Percentiles rank a stretch among this genome's conserved stretches.
Conservation (phyloP, 2,329 filamentous ascomycete genomes). For the Scolecobasidium constrictum region DNA sequence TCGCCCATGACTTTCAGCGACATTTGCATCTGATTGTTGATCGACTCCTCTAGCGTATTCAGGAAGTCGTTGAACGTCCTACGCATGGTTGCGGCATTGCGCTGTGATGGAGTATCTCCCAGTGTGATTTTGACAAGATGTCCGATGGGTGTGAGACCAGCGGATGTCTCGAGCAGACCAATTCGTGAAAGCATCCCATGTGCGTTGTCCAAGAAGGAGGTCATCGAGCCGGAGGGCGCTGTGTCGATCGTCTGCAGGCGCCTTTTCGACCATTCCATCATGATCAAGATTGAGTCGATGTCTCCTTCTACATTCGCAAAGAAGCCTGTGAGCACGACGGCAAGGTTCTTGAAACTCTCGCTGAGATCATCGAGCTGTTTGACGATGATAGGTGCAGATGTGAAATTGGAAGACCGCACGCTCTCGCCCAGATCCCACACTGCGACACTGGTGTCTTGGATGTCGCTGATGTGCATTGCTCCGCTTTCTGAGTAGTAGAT, state of each 20-base stretch:
- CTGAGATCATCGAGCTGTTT: slow-evolving; percentile 75
- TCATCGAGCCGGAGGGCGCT: slow-evolving; percentile 44
- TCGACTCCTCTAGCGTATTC: slow-evolving; percentile 76
- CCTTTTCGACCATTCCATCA: slow-evolving; percentile 92
- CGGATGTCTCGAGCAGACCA: slow-evolving; percentile 28
- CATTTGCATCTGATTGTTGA: slow-evolving; percentile 72
- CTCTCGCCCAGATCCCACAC: slow-evolving; percentile 94
- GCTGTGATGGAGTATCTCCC: slow-evolving; percentile 69
- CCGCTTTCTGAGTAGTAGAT: slow-evolving; percentile 93
- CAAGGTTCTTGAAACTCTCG: slow-evolving; percentile 73
- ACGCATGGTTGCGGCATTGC: slow-evolving; percentile 68
- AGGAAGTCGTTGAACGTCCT: slow-evolving; percentile 85
- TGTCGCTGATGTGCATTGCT: slow-evolving; percentile 70
- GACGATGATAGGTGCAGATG: slow-evolving; percentile 76
- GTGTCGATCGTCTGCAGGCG: slow-evolving; percentile 54
- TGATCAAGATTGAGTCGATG: slow-evolving; percentile 82
- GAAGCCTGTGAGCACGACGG: slow-evolving; percentile 79
- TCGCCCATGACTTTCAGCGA: slow-evolving; percentile 71
- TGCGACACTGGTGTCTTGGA: slow-evolving; percentile 84
- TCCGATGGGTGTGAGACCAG: slow-evolving; percentile 56
- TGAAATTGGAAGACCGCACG: slow-evolving; percentile 82
- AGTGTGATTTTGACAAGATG: slow-evolving; percentile 61
- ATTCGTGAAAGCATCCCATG: slow-evolving; percentile 62
- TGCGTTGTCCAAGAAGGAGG: slow-evolving; percentile 72
- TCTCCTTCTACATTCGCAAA: slow-evolving; percentile 90